A percentile compares a stretch with the other conserved stretches of the same genome.
phyloP scores from a whole-genome alignment of 257 asterid species.

The Cinchona pubescens region DNA sequence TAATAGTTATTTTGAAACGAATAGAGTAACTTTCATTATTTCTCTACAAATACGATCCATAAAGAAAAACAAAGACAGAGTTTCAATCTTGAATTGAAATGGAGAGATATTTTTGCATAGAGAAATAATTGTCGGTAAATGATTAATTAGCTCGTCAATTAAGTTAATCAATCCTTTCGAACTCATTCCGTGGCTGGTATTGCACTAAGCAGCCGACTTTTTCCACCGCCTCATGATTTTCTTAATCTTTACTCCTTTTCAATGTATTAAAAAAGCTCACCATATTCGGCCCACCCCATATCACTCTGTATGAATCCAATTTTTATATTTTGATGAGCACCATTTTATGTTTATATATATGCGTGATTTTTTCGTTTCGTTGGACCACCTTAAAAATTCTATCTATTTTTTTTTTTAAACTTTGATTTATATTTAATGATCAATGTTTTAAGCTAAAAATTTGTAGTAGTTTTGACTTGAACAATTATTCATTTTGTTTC shows the following conservation, averaged over 20 bases:
- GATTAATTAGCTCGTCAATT: background rate
- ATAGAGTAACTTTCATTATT: no score
- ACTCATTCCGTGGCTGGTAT: background rate
- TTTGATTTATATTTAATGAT: background rate
- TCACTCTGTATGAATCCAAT: no score
- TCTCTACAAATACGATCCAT: background rate
- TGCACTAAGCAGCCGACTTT: slow-evolving; percentile 13
- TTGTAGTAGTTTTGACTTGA: no score
- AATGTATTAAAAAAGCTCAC: background rate
- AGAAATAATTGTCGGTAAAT: slow-evolving; percentile 1
- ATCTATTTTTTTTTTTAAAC: background rate
- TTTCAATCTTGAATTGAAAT: background rate
- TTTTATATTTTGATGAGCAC: background rate
- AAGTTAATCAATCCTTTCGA: background rate
- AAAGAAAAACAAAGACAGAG: background rate
- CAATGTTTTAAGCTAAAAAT: no score
- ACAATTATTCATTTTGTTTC: no score
- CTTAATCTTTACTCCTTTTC: background rate
- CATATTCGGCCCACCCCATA: background rate
- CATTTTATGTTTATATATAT: no score
- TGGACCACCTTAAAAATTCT: background rate
- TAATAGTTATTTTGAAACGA: no score
- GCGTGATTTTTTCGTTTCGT: background rate
- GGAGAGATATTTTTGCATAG: background rate
- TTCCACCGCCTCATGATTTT: slow-evolving; percentile 18